A percentile compares a stretch with the other conserved stretches of the same genome.
phyloP scores from a whole-genome alignment of 129 eudicot species.

The Flaveria robusta region DNA sequence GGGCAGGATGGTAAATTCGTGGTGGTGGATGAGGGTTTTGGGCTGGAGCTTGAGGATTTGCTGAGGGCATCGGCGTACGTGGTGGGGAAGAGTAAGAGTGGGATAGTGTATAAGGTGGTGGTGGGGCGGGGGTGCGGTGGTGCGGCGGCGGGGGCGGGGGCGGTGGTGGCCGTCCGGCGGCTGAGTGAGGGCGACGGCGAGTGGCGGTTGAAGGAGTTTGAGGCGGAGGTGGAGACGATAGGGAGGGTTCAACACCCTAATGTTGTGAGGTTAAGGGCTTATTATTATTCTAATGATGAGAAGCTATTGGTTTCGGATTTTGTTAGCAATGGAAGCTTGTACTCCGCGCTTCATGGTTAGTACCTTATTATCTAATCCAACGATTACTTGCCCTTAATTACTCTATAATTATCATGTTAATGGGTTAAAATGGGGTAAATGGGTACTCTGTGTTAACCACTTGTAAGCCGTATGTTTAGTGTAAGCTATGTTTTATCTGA shows the following conservation, averaged over 20 bases:
- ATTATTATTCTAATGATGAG: slow-evolving; percentile 87
- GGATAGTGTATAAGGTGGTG: slow-evolving; percentile 92
- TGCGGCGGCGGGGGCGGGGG: slow-evolving; percentile 62
- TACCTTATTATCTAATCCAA: not conserved
- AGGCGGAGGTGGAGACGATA: slow-evolving; percentile 75
- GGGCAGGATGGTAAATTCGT: slow-evolving; percentile 95
- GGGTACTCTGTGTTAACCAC: not conserved
- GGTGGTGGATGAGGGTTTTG: slow-evolving; percentile 83
- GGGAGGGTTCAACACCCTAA: slow-evolving; percentile 81
- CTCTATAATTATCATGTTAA: not conserved
- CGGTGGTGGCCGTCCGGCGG: slow-evolving; percentile 59
- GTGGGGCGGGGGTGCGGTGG: slow-evolving; percentile 68
- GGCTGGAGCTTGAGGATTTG: slow-evolving; percentile 87
- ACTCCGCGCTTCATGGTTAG: slow-evolving; percentile 82
- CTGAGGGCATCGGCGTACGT: slow-evolving; percentile 98
- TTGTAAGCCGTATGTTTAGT: not conserved
- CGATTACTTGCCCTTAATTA: not conserved
- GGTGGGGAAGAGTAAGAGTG: slow-evolving; percentile 90
- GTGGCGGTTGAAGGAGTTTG: slow-evolving; percentile 87
- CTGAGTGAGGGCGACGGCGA: slow-evolving; percentile 75
- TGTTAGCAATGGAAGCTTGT: slow-evolving; percentile 85
- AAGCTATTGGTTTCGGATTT: slow-evolving; percentile 82
- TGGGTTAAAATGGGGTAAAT: not conserved
- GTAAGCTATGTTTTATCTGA: too few relatives aligned
- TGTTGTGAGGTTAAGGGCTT: slow-evolving; percentile 82